Evolutionary conservation across 192 early-diverging fungal species (phyloP).

Genomic region (Backusella liffmaniae): DNA sequence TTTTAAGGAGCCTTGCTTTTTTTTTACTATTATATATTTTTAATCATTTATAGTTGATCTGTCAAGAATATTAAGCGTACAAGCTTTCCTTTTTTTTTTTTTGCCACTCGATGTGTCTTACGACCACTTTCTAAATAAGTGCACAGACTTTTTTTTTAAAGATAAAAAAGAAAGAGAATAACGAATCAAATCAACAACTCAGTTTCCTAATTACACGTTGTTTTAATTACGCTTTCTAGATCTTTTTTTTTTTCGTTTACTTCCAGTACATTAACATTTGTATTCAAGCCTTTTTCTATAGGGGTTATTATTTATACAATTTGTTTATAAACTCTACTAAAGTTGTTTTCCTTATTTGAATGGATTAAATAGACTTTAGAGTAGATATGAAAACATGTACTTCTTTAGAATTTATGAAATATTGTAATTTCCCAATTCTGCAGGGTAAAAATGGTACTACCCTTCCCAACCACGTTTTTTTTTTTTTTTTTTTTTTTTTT

Average conservation of each 20-base stretch:
- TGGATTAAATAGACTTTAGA: not conserved
- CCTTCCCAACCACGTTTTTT: not conserved
- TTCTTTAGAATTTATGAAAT: not conserved
- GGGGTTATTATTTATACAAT: not conserved
- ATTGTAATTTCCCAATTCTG: not conserved
- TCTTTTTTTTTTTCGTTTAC: not conserved
- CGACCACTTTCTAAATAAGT: not conserved
- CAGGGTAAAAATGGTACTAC: slow-evolving; percentile 7
- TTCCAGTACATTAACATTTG: not conserved
- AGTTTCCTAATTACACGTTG: slow-evolving; percentile 2
- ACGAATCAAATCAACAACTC: not conserved
- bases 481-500: not conserved
- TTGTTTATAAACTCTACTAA: not conserved
- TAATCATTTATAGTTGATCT: not conserved
- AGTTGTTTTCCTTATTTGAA: not conserved
- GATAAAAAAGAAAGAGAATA: not conserved
- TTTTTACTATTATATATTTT: not conserved
- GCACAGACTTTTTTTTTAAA: slow-evolving; percentile 3
- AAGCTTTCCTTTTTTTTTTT: not conserved
- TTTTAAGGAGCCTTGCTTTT: not conserved
- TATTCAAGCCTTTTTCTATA: not conserved
- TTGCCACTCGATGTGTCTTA: not conserved
- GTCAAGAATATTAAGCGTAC: not conserved
- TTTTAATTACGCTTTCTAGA: not conserved
- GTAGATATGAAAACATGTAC: not conserved